Evolutionary conservation across 208 protist species (phyloP).

Genomic region (Leishmania aethiopica): DNA sequence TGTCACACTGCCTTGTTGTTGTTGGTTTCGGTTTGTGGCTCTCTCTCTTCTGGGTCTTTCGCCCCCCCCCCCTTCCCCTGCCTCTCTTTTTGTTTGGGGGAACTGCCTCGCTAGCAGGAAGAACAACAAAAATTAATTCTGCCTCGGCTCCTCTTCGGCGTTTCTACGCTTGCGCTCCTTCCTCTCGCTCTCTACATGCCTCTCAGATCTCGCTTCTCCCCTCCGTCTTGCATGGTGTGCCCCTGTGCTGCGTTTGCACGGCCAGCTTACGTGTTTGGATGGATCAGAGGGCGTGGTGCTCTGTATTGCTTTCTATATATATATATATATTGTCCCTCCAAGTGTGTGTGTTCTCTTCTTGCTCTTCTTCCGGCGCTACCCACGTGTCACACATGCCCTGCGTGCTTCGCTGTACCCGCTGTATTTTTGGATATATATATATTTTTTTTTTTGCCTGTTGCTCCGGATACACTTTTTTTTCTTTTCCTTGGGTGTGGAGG

Average conservation of each 20-base stretch:
- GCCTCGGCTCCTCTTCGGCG: neutral
- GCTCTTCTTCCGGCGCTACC: neutral
- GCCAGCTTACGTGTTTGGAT: neutral
- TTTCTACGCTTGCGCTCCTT: too few relatives aligned
- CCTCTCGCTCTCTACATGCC: neutral
- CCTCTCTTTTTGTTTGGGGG: neutral
- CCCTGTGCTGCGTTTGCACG: neutral
- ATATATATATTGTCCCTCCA: neutral
- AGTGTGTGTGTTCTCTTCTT: neutral
- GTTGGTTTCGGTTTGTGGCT: neutral
- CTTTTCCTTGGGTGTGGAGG: neutral
- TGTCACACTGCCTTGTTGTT: neutral
- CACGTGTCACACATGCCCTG: neutral
- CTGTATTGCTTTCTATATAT: neutral
- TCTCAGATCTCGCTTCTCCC: neutral
- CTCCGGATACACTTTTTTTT: neutral
- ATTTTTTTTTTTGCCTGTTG: neutral
- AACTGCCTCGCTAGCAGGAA: neutral
- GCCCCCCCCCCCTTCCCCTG: neutral
- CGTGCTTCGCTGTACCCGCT: neutral
- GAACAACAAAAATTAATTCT: neutral
- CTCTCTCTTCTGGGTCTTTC: neutral
- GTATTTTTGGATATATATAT: neutral
- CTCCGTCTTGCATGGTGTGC: neutral
- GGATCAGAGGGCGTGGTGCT: neutral